phyloP scores from a whole-genome alignment of 305 asterid species.

The Stenogyne calaminthoides region DNA sequence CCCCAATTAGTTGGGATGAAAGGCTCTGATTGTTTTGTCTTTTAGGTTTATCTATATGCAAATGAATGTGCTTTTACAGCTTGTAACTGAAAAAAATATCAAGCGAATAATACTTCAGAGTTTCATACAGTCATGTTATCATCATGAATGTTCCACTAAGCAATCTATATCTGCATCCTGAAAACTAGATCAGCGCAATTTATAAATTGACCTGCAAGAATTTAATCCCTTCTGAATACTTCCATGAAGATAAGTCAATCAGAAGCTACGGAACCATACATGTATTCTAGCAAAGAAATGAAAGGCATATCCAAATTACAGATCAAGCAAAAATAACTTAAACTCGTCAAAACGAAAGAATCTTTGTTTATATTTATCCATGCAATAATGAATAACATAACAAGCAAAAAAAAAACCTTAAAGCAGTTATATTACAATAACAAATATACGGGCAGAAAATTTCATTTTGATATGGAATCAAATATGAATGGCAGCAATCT shows the following conservation, averaged over 20 bases:
- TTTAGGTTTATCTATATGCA: background rate
- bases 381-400: background rate
- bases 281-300: background rate
- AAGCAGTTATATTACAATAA: background rate
- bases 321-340: background rate
- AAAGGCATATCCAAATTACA: background rate
- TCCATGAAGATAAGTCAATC: background rate
- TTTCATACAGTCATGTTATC: background rate
- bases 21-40: too few species aligned
- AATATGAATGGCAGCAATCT: conserved; percentile 16
- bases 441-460: conserved; percentile 1
- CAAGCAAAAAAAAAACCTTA: background rate
- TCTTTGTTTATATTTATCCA: background rate
- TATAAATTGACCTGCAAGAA: background rate
- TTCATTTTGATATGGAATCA: background rate
- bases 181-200: background rate
- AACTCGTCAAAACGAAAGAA: background rate
- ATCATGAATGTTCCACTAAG: background rate
- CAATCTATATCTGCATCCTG: background rate
- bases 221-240: background rate
- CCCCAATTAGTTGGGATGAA: too few species aligned
- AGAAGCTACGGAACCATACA: background rate
- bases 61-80: background rate
- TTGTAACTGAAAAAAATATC: background rate
- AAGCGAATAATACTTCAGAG: background rate